Conservation (phyloP, 331 rosid species). For the Malus hybrid region DNA sequence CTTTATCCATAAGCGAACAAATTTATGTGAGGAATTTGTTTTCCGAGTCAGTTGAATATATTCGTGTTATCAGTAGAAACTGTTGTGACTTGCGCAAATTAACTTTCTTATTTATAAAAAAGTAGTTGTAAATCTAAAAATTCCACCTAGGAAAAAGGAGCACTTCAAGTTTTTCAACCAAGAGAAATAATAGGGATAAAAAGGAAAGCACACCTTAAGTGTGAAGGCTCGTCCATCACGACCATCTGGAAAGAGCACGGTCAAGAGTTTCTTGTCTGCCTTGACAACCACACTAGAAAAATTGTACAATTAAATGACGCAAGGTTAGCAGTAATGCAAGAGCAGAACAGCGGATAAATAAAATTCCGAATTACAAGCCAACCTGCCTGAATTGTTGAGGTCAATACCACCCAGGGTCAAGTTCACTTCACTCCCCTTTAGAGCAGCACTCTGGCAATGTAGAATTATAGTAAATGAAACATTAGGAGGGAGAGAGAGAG, state of each 20-base stretch:
- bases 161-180: background rate
- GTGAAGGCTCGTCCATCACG: slow-evolving; percentile 96
- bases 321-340: slow-evolving; percentile 19
- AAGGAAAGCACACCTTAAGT: slow-evolving; percentile 60
- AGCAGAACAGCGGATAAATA: slow-evolving; percentile 3
- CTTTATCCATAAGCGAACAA: background rate
- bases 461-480: slow-evolving; percentile 4
- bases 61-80: background rate
- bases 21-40: background rate
- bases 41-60: background rate
- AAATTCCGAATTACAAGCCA: slow-evolving; percentile 45
- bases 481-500: too few relatives aligned
- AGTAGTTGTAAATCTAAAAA: background rate
- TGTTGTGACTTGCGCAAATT: background rate
- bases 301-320: slow-evolving; percentile 15
- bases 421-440: slow-evolving; percentile 80
- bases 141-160: background rate
- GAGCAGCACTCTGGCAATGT: slow-evolving; percentile 55
- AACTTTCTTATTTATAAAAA: background rate
- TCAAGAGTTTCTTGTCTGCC: slow-evolving; percentile 91
- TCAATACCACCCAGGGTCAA: slow-evolving; percentile 98
- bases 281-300: slow-evolving; percentile 81
- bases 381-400: slow-evolving; percentile 99
- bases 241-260: slow-evolving; percentile 86
- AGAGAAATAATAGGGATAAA: background rate